phyloP scores from a whole-genome alignment of 169 alveolate species.

The Plasmodium gaboni region DNA sequence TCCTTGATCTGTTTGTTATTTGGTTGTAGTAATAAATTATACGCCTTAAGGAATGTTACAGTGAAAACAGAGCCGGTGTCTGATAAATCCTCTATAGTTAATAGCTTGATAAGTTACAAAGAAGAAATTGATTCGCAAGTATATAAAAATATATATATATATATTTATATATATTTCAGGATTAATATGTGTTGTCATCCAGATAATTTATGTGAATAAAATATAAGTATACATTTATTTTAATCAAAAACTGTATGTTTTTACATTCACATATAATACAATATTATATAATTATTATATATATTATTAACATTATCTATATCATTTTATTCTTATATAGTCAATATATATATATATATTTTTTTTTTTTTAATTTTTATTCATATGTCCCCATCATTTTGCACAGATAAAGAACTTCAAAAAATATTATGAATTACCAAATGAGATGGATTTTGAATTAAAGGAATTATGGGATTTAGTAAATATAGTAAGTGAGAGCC shows the following conservation, averaged over 20 bases:
- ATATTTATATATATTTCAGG: background rate
- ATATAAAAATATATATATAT: background rate
- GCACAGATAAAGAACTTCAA: constrained; percentile 25
- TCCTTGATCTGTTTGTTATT: background rate
- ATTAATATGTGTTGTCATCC: background rate
- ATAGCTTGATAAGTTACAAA: constrained; percentile 31
- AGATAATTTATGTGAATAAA: background rate
- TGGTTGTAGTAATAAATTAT: constrained; percentile 4
- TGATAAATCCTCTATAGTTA: constrained; percentile 3
- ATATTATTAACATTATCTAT: too few species aligned
- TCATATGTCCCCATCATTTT: constrained; percentile 5
- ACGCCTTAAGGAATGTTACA: constrained; percentile 10
- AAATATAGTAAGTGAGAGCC: constrained; percentile 48
- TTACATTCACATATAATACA: background rate
- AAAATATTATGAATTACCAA: constrained; percentile 32
- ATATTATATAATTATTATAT: too few species aligned
- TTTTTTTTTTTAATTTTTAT: background rate
- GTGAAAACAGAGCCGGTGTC: background rate
- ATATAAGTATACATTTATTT: background rate
- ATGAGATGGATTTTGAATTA: constrained; percentile 37
- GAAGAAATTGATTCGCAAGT: constrained; percentile 66
- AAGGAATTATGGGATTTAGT: constrained; percentile 31
- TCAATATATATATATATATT: background rate
- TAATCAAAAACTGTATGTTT: background rate
- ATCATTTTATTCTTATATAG: too few species aligned